Percentiles rank a stretch among this genome's conserved stretches.
Conservation (phyloP, 345 rosid genomes). For the Erysimum cheiranthoides region DNA sequence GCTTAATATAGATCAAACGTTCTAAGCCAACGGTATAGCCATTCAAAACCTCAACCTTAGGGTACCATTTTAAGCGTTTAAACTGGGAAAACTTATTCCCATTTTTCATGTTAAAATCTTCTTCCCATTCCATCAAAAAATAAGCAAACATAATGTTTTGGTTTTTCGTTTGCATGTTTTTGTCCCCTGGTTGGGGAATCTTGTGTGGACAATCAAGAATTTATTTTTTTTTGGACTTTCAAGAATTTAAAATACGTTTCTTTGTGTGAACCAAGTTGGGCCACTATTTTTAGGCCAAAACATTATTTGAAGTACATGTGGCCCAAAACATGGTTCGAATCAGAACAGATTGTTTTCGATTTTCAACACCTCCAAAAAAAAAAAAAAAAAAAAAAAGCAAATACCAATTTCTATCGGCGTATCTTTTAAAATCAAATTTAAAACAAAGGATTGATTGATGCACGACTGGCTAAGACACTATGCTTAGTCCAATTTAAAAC, state of each 20-base stretch:
- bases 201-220: neutral
- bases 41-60: neutral
- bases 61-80: neutral
- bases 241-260: neutral
- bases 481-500: neutral
- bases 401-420: neutral
- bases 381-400: neutral
- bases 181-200: slow-evolving; percentile 7
- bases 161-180: slow-evolving; percentile 9
- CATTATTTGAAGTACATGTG: neutral
- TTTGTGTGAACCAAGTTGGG: neutral
- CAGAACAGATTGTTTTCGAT: neutral
- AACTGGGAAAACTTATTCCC: neutral
- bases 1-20: neutral
- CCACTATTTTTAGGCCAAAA: neutral
- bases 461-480: slow-evolving; percentile 4
- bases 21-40: neutral
- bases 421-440: neutral
- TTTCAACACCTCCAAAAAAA: neutral
- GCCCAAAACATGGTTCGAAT: neutral
- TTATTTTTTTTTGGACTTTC: too few relatives aligned
- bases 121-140: neutral
- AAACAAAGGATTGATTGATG: slow-evolving; percentile 32
- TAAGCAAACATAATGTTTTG: neutral
- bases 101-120: too few relatives aligned